These are phyloP conservation scores for Mycena sp. DNA, from an alignment of 1,284 basidiomycete species.

Conservation along the genomic window DNA sequence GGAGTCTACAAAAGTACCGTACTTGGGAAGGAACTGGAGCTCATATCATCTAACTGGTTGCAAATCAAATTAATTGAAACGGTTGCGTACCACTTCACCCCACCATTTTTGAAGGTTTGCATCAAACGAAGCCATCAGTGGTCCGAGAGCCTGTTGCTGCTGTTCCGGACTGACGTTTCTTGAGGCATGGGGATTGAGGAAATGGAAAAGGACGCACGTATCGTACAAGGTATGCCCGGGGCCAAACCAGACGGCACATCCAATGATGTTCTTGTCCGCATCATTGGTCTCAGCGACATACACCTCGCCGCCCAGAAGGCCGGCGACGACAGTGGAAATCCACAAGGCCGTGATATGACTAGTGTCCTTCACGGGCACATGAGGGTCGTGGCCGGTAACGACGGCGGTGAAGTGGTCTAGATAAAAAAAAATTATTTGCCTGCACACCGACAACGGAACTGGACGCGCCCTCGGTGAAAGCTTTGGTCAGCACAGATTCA, in stretches of 20 bases:
- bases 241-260: slow-evolving; percentile 33
- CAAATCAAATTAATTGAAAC: neutral
- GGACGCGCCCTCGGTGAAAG: slow-evolving; percentile 10
- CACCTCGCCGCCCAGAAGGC: slow-evolving; percentile 28
- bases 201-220: slow-evolving; percentile 21
- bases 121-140: slow-evolving; percentile 1
- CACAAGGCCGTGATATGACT: slow-evolving; percentile 13
- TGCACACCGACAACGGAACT: neutral
- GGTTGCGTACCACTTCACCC: slow-evolving; percentile 1
- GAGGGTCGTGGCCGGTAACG: slow-evolving; percentile 6
- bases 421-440: neutral
- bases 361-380: neutral
- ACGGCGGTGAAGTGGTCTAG: slow-evolving; percentile 11
- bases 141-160: slow-evolving; percentile 12
- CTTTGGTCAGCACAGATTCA: slow-evolving; percentile 1
- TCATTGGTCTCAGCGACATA: slow-evolving; percentile 28
- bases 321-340: slow-evolving; percentile 15
- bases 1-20: neutral
- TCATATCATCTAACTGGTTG: neutral
- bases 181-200: neutral
- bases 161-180: neutral
- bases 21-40: slow-evolving; percentile 10
- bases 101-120: slow-evolving; percentile 13
- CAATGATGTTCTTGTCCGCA: slow-evolving; percentile 26
- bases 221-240: slow-evolving; percentile 30